Percentiles rank a stretch among this genome's conserved stretches.
phyloP scores from a whole-genome alignment of 495 filamentous ascomycete species.

The Parathielavia appendiculata region DNA sequence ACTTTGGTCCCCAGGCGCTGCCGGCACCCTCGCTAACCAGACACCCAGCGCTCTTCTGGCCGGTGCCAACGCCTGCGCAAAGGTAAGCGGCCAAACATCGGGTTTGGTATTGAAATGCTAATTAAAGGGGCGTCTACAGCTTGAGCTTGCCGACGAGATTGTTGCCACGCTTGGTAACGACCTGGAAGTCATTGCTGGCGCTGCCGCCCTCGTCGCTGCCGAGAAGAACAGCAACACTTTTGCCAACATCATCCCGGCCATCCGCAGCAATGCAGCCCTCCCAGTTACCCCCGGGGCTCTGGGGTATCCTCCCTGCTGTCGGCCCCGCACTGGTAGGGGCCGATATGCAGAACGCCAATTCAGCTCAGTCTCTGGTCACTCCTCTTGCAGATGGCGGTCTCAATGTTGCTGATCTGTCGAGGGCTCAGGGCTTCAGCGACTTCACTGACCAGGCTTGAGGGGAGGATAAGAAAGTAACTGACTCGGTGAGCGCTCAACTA shows the following conservation, averaged over 20 bases:
- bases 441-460: conserved; percentile 42
- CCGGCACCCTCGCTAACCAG: conserved; percentile 49
- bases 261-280: conserved; percentile 53
- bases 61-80: conserved; percentile 52
- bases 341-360: conserved; percentile 52
- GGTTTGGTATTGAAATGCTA: too few relatives aligned
- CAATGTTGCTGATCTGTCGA: conserved; percentile 51
- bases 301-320: conserved; percentile 56
- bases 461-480: too few relatives aligned
- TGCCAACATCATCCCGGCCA: conserved; percentile 48
- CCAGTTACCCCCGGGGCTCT: conserved; percentile 49
- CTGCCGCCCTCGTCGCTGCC: conserved; percentile 57
- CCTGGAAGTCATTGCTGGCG: conserved; percentile 49
- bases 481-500: background rate
- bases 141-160: conserved; percentile 54
- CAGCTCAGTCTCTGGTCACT: conserved; percentile 38
- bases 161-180: conserved; percentile 49
- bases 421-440: conserved; percentile 48
- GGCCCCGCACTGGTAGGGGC: conserved; percentile 52
- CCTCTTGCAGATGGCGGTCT: conserved; percentile 49
- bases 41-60: conserved; percentile 51
- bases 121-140: conserved; percentile 30
- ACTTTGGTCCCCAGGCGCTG: conserved; percentile 48
- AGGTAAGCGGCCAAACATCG: conserved; percentile 30
- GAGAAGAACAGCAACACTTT: conserved; percentile 66